Conservation (phyloP, 140 eudicot genomes). For the Bidens hawaiensis region DNA sequence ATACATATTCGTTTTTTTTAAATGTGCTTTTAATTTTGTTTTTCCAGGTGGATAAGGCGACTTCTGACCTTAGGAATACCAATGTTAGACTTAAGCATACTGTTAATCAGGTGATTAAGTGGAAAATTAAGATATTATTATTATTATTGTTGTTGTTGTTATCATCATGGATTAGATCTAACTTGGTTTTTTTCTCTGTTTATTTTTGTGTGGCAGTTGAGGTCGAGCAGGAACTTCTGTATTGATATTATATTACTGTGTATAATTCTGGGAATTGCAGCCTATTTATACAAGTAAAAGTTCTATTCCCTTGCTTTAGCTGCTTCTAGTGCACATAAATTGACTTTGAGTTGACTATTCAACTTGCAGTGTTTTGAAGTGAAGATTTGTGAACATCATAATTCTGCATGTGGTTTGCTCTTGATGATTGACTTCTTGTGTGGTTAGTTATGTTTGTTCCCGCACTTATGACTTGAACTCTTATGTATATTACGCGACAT, state of each 20-base stretch:
- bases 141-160: neutral
- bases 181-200: neutral
- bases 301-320: neutral
- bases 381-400: too few relatives aligned
- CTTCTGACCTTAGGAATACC: slow-evolving; percentile 82
- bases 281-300: slow-evolving; percentile 64
- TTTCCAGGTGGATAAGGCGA: slow-evolving; percentile 77
- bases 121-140: neutral
- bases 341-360: too few relatives aligned
- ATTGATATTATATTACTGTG: slow-evolving; percentile 47
- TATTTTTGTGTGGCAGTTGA: slow-evolving; percentile 26
- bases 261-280: slow-evolving; percentile 48
- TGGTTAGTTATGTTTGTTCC: too few relatives aligned
- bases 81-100: slow-evolving; percentile 89
- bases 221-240: slow-evolving; percentile 54
- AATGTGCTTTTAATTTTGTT: neutral
- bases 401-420: too few relatives aligned
- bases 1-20: neutral
- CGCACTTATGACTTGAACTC: too few relatives aligned
- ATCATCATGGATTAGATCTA: neutral
- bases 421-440: too few relatives aligned
- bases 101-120: slow-evolving; percentile 57
- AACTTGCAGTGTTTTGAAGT: too few relatives aligned
- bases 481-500: too few relatives aligned
- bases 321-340: too few relatives aligned